A percentile compares a stretch with the other conserved stretches of the same genome.
Evolutionary conservation across 1,284 basidiomycete species (phyloP).

Genomic region (Leccinum insolens): DNA sequence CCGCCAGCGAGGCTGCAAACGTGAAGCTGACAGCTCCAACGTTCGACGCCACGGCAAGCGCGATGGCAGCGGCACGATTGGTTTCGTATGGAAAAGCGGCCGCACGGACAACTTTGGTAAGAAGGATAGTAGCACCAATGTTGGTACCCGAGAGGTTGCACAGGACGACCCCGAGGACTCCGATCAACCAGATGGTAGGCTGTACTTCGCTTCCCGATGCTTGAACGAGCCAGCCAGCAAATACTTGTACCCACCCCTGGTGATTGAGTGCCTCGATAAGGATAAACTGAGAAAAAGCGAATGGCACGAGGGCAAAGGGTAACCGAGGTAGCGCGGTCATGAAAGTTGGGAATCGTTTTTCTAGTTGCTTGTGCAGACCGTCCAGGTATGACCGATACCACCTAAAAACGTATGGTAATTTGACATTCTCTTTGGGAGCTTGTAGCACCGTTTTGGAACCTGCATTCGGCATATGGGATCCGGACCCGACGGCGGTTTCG

Average conservation of each 20-base stretch:
- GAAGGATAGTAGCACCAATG: constrained; percentile 93
- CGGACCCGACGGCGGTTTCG: constrained; percentile 10
- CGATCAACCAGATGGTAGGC: constrained; percentile 58
- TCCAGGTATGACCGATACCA: constrained; percentile 25
- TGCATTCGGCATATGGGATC: neutral
- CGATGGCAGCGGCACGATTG: constrained; percentile 49
- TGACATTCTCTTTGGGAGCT: neutral
- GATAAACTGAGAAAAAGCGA: constrained; percentile 96
- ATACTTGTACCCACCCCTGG: constrained; percentile 92
- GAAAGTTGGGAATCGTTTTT: constrained; percentile 72
- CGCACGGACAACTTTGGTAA: constrained; percentile 57
- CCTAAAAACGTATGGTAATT: constrained; percentile 8
- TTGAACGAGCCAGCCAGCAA: constrained; percentile 71
- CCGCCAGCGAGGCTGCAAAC: constrained; percentile 89
- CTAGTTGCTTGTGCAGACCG: constrained; percentile 27
- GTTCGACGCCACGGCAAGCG: constrained; percentile 84
- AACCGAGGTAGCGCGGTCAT: constrained; percentile 70
- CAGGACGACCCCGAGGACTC: constrained; percentile 68
- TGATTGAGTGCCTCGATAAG: constrained; percentile 84
- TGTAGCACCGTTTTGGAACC: constrained; percentile 4
- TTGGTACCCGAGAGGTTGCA: constrained; percentile 95
- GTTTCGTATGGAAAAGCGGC: constrained; percentile 25
- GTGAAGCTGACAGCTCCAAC: constrained; percentile 93
- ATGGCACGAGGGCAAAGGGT: constrained; percentile 84
- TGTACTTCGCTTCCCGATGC: constrained; percentile 50